Conservation (phyloP, 164 flowering plant genomes). For the Macadamia integrifolia region DNA sequence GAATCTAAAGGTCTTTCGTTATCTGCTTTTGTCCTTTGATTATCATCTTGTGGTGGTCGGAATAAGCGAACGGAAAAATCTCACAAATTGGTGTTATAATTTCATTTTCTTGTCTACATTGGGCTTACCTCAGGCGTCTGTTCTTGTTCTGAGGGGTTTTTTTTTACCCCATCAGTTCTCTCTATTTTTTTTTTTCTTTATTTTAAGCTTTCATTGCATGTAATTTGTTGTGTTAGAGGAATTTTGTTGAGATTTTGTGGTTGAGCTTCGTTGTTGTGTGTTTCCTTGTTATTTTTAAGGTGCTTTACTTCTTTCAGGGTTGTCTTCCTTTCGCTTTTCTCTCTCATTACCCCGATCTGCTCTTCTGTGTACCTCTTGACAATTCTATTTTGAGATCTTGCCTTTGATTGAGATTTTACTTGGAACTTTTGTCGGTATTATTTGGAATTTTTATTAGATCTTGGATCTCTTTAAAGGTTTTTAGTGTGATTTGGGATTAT, state of each 20-base stretch:
- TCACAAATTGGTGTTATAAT: too few species aligned
- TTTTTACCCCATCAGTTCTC: neutral
- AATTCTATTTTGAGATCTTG: too few species aligned
- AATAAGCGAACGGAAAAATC: too few species aligned
- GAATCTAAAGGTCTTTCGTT: neutral
- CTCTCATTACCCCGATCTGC: neutral
- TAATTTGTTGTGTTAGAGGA: neutral
- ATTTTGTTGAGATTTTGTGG: neutral
- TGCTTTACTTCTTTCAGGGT: neutral
- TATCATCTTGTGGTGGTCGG: neutral
- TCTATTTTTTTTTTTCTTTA: neutral
- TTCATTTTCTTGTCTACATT: too few species aligned
- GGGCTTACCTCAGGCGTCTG: too few species aligned
- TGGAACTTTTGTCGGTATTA: neutral
- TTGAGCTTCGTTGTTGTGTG: neutral
- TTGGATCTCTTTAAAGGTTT: too few species aligned
- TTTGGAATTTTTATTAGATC: neutral
- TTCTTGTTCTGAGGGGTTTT: too few species aligned
- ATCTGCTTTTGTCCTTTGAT: too few species aligned
- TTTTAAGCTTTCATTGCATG: too few species aligned
- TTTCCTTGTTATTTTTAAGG: neutral
- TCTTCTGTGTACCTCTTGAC: neutral
- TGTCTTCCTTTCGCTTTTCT: neutral
- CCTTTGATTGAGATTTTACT: neutral
- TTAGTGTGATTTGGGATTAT: neutral